phyloP scores from a whole-genome alignment of 208 protist genomes.

The Leptomonas pyrrhocoris region DNA sequence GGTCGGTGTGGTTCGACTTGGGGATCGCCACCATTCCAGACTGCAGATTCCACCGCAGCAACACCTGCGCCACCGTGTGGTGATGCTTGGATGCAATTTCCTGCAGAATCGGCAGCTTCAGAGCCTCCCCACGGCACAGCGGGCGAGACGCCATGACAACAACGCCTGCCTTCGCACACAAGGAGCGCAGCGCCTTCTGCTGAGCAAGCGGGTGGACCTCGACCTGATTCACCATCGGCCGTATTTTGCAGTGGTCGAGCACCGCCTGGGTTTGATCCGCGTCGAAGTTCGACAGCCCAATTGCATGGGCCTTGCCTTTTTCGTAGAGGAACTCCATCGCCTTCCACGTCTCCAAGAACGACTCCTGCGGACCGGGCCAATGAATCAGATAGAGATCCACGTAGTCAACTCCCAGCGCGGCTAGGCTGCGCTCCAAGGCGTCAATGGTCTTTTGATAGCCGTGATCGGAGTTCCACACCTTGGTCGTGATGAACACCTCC shows the following conservation, averaged over 20 bases:
- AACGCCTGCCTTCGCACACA: conserved; percentile 69
- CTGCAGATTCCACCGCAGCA: conserved; percentile 69
- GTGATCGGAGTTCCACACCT: conserved; percentile 82
- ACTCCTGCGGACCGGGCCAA: conserved; percentile 85
- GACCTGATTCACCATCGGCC: conserved; percentile 91
- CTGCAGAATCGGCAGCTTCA: conserved; percentile 32
- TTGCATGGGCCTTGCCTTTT: conserved; percentile 76
- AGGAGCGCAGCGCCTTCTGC: conserved; percentile 61
- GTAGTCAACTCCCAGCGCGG: conserved; percentile 90
- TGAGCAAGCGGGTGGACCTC: conserved; percentile 89
- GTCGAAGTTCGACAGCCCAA: conserved; percentile 93
- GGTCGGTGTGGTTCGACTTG: conserved; percentile 74
- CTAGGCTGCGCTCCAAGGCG: conserved; percentile 72
- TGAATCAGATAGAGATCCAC: conserved; percentile 97
- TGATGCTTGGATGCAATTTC: conserved; percentile 43
- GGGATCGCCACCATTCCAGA: conserved; percentile 73
- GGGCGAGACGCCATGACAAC: conserved; percentile 48
- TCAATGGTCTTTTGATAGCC: conserved; percentile 70
- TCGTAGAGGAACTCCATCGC: conserved; percentile 71
- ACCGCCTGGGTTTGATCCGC: conserved; percentile 57
- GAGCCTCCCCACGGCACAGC: conserved; percentile 51
- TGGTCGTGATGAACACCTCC: conserved; percentile 91
- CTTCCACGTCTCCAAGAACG: conserved; percentile 62
- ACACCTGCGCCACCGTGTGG: conserved; percentile 57
- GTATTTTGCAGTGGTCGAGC: conserved; percentile 64